Evolutionary conservation across 129 eudicot genomes (phyloP).

Genomic region (Lactuca saligna): DNA sequence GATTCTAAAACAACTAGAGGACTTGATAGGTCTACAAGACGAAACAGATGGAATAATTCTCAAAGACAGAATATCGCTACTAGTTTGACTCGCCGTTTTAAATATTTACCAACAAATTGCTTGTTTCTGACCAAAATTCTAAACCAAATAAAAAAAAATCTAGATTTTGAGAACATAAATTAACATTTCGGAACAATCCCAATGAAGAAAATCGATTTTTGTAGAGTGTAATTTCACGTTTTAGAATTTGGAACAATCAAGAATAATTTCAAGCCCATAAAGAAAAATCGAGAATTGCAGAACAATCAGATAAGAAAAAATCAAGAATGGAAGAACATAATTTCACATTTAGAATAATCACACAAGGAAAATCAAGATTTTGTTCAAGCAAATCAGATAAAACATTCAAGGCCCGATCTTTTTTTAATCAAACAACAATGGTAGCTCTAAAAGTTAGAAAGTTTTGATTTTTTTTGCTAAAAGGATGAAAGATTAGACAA

Average conservation of each 20-base stretch:
- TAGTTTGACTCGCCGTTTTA: not conserved
- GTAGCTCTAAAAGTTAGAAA: not conserved
- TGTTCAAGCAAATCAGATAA: not conserved
- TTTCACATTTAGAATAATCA: slow-evolving; percentile 16
- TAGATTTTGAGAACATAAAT: not conserved
- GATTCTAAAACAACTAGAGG: slow-evolving; percentile 11
- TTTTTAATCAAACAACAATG: not conserved
- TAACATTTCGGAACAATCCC: slow-evolving; percentile 1
- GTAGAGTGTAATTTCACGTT: not conserved
- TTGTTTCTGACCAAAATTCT: not conserved
- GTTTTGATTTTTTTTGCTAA: not conserved
- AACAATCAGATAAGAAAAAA: not conserved
- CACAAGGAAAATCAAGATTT: slow-evolving; percentile 1
- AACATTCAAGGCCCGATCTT: not conserved
- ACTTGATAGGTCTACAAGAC: slow-evolving; percentile 5
- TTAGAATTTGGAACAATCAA: not conserved
- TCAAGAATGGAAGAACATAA: not conserved
- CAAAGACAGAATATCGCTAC: not conserved
- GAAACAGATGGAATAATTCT: slow-evolving; percentile 1
- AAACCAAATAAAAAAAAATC: slow-evolving; percentile 5
- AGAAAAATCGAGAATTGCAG: slow-evolving; percentile 9
- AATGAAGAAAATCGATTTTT: not conserved
- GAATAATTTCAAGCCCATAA: slow-evolving; percentile 5
- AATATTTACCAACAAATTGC: not conserved
- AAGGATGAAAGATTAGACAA: not conserved